Conservation (phyloP, 805 yeast species). For the Cyberlindnera bimundalis region DNA sequence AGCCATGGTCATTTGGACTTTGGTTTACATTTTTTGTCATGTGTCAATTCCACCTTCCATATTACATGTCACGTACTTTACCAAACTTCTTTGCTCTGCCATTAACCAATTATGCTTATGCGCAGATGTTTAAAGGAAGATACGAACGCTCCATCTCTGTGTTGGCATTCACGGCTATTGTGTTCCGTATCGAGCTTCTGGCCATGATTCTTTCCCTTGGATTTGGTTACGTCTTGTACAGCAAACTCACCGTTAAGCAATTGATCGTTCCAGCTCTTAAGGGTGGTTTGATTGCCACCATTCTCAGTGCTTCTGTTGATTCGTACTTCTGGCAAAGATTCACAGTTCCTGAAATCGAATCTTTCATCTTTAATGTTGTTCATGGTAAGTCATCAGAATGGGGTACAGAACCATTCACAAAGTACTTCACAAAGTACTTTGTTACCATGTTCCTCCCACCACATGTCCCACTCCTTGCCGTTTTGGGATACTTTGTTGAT, state of each 20-base stretch:
- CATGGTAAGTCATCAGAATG: conserved; percentile 70
- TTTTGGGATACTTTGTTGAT: conserved; percentile 37
- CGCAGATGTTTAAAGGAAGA: conserved; percentile 45
- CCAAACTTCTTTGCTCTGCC: conserved; percentile 86
- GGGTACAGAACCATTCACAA: conserved; percentile 77
- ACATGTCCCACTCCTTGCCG: conserved; percentile 39
- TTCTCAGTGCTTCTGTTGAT: conserved; percentile 52
- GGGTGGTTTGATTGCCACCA: conserved; percentile 53
- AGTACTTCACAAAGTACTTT: conserved; percentile 54
- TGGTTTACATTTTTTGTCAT: conserved; percentile 61
- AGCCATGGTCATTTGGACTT: conserved; percentile 34
- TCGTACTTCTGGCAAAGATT: conserved; percentile 67
- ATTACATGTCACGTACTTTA: conserved; percentile 76
- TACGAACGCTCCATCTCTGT: conserved; percentile 46
- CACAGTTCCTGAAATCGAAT: conserved; percentile 71
- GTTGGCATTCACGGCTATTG: conserved; percentile 58
- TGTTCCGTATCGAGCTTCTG: conserved; percentile 72
- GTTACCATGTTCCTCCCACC: conserved; percentile 43
- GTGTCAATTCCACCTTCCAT: conserved; percentile 76
- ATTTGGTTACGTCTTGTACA: conserved; percentile 40
- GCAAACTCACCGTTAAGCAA: conserved; percentile 42
- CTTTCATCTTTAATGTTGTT: conserved; percentile 74
- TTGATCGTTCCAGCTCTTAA: conserved; percentile 38
- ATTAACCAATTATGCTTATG: conserved; percentile 53
- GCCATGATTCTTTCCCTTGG: conserved; percentile 50